Conservation (phyloP, 306 rosid species). For the Arachis hypogaea region DNA sequence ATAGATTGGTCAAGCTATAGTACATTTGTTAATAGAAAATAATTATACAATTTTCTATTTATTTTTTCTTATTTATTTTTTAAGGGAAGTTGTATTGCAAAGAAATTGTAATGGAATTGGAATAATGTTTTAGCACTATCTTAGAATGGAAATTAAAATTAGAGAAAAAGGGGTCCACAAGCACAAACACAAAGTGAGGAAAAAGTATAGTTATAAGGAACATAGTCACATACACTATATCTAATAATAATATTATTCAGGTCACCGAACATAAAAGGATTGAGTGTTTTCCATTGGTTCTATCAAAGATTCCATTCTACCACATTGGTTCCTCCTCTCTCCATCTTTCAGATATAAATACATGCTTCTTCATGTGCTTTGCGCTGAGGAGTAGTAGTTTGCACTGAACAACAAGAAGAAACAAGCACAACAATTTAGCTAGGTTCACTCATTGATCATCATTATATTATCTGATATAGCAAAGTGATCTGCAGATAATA, state of each 20-base stretch:
- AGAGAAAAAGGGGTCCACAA: conserved; percentile 46
- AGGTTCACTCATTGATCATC: conserved; percentile 25
- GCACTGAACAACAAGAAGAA: conserved; percentile 16
- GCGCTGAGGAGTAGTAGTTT: conserved; percentile 39
- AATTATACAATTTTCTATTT: neutral
- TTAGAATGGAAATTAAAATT: conserved; percentile 44
- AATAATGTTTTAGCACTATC: conserved; percentile 12
- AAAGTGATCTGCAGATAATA: conserved; percentile 23
- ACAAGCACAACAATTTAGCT: conserved; percentile 25
- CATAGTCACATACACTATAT: conserved; percentile 26
- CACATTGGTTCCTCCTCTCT: conserved; percentile 18
- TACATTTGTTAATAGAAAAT: neutral
- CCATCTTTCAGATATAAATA: conserved; percentile 50
- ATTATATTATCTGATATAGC: conserved; percentile 26
- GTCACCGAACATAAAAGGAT: conserved; percentile 54
- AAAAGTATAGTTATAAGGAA: conserved; percentile 48
- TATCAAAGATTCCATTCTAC: conserved; percentile 55
- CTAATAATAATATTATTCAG: conserved; percentile 38
- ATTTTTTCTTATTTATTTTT: neutral
- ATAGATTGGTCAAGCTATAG: neutral
- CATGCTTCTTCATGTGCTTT: conserved; percentile 36
- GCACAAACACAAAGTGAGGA: conserved; percentile 33
- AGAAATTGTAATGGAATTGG: conserved; percentile 40
- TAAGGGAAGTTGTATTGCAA: conserved; percentile 34
- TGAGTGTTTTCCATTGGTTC: conserved; percentile 49